Base-by-base conservation (phyloP, 1,139 yeast genomes). In the Geotrichum candidum region DNA sequence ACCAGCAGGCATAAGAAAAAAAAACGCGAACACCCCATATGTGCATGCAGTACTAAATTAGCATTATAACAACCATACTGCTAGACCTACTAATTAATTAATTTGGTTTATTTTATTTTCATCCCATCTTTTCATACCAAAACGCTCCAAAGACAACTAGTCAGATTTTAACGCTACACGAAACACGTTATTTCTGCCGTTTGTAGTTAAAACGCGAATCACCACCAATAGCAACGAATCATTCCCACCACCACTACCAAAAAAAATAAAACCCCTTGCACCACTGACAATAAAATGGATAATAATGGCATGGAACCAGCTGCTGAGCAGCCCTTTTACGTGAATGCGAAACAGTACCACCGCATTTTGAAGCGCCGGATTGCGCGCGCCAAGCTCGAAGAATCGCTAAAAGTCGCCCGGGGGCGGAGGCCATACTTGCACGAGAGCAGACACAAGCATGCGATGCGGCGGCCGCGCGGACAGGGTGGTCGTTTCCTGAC, bases 401-500 rank as follows among this genome's bases (percentile, higher is more conserved):
- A 94, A 70, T 84, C 86, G 57, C 80, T 94, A 65, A 88, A 90
- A 71, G 89, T 89, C 10, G 95, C 96, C 29, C 82, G 97, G 66
- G 96, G 96, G 9, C 83, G 98, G 67, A 88, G 88, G 71, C 99
- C 99, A 2, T 95, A 95, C 73, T 77, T 95, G 61, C 99, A 95
- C 73, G 99, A 95, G 75, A 90, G 97, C 22, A 83, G 99, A 69
- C 99, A 95, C 75, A 94, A 94, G 74, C 99, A 95, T 74, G 99
- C 99, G 25, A 94, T 95, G 99, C 83, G 99, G 72, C 84, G 99
- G 74, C 99, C 99, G 18, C 84, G 99, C 70, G 99, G 99, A 35
- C 98, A 94, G 76, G 99, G 99, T 38, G 99, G 99, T 2, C 80
- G 99, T 65, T 95, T 95, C 70, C 77, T 95, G 66, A 94, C 99